Base-by-base conservation (phyloP, 495 filamentous ascomycete species). In the Saxophila tyrrhenica region DNA sequence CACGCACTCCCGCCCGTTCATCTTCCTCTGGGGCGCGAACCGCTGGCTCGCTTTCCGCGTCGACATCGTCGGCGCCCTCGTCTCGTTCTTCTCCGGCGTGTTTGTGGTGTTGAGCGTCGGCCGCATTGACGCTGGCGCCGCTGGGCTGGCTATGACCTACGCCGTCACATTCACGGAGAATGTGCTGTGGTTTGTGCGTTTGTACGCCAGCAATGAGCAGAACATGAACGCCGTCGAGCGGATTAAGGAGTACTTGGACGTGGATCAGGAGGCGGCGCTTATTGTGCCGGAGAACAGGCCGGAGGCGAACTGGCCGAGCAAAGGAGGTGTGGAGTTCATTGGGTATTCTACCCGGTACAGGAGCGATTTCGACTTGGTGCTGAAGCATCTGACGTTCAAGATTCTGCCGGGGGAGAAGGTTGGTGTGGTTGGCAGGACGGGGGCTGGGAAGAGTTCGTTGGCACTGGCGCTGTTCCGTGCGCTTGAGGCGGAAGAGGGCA, bases 181-280 rank as follows among this genome's bases (percentile, higher is more conserved):
- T 55, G 82, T 99, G 17, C 75, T 99, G 17, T 99, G 94, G 94
- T 83, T 97, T 52, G 89, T 97, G 23, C 80, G 94, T 20, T 75
- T 96, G n/a, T 99, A 97, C 62, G 84, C 91, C 0, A 76, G 86
- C 63, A 94, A 96, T 61, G 94, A 99, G 67, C 94, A 97, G 70
- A 97, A 94, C 69, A 97, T 99, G 94, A 99, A 99, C 70, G 91
- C 89, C 21, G 90, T 99, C n/a, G 94, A 99, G 70, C 84, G 94
- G 51, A 85, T 99, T 60, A 87, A 90, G 65, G 92, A 99, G 69
- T 99, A 96, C 62, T 79, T 99, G 11, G 89, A 96, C 25, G 85
- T 97, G 2, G 92, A 97, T 63, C 92, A 96, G 63, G 94, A 99
- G 68, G 90, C 94, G 0, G 73, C 72, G 3, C 73, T 85, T 8